These are phyloP conservation scores for Phytophthora nicotianae DNA, from an alignment of 352 stramenopile genomes.

Conservation along the genomic window DNA sequence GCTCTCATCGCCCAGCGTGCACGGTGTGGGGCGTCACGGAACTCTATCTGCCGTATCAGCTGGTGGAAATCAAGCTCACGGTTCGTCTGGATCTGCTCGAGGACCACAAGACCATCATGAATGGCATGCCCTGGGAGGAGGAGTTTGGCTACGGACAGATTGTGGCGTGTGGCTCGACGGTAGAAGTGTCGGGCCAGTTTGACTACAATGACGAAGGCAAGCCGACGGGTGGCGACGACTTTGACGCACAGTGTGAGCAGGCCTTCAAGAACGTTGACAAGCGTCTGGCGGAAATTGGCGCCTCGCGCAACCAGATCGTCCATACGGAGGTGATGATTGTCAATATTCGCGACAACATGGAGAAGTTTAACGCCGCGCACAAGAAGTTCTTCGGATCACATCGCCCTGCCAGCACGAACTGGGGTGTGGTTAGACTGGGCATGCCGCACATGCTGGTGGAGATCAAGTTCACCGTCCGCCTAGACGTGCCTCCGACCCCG, in stretches of 20 bases:
- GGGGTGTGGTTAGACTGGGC: background rate
- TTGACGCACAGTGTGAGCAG: constrained; percentile 5
- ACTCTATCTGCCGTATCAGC: constrained; percentile 1
- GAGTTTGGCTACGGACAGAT: constrained; percentile 7
- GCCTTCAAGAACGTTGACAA: constrained; percentile 9
- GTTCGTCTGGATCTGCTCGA: constrained; percentile 1
- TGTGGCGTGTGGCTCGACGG: constrained; percentile 5
- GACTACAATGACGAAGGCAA: constrained; percentile 6
- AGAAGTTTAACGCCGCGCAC: constrained; percentile 1
- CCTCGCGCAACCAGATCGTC: constrained; percentile 4
- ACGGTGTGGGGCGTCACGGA: constrained; percentile 4
- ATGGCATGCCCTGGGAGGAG: constrained; percentile 7
- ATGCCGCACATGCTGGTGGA: constrained; percentile 6
- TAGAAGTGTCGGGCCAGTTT: constrained; percentile 5
- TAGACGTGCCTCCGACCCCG: constrained; percentile 4
- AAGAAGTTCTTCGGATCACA: constrained; percentile 9
- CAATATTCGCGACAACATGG: constrained; percentile 9
- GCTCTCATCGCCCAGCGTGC: constrained; percentile 1
- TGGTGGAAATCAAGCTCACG: constrained; percentile 8
- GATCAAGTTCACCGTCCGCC: constrained; percentile 9
- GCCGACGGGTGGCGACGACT: constrained; percentile 4
- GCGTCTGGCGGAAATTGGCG: constrained; percentile 1
- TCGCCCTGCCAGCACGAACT: constrained; percentile 1
- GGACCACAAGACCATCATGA: constrained; percentile 10
- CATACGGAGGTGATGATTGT: constrained; percentile 6